Conservation (phyloP, 139 green algal genomes). For the Tetraselmis chui region DNA sequence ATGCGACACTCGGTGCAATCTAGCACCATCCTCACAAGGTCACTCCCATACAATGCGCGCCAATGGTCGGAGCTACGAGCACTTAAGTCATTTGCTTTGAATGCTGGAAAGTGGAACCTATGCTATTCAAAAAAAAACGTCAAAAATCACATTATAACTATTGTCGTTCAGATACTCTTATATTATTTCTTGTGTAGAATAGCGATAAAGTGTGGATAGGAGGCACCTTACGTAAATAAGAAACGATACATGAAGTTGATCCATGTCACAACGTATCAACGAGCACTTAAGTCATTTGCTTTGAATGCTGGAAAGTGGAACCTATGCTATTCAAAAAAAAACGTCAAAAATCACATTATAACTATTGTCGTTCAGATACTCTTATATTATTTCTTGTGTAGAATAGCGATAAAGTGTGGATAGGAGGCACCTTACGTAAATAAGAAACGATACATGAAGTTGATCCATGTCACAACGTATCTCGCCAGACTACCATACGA, state of each 20-base stretch:
- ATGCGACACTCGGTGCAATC: neutral
- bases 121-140: neutral
- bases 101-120: neutral
- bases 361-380: too few species aligned
- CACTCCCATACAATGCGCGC: neutral
- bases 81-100: neutral
- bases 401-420: too few species aligned
- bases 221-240: too few species aligned
- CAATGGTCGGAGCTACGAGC: neutral
- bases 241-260: neutral
- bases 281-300: neutral
- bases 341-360: too few species aligned
- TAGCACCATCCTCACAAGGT: neutral
- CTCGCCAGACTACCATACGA: neutral
- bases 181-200: too few species aligned
- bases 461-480: neutral
- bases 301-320: neutral
- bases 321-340: neutral
- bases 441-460: neutral
- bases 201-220: too few species aligned
- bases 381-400: too few species aligned
- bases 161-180: too few species aligned
- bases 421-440: too few species aligned
- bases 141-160: too few species aligned
- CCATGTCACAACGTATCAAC: neutral